Evolutionary conservation across 305 asterid species (phyloP).

Genomic region (Fraxinus platypoda): DNA sequence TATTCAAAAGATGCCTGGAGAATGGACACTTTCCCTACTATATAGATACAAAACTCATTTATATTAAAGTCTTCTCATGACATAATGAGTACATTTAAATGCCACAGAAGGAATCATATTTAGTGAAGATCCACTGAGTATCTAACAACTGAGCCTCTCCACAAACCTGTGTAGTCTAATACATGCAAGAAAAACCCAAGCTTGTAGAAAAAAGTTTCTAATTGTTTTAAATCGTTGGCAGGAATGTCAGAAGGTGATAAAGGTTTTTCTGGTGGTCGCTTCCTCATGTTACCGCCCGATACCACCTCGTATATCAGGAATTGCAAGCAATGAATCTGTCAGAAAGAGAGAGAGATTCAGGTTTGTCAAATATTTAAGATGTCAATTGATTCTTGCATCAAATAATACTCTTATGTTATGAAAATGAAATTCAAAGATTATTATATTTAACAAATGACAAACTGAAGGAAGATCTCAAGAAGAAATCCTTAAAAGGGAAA

Average conservation of each 20-base stretch:
- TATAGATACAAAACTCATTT: neutral
- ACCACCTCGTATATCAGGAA: constrained; percentile 98
- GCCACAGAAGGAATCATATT: neutral
- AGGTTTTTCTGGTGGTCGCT: too few species aligned
- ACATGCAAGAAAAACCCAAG: constrained; percentile 96
- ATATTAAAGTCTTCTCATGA: neutral
- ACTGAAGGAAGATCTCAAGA: neutral
- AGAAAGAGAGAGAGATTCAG: constrained; percentile 23
- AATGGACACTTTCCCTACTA: neutral
- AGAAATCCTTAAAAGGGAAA: neutral
- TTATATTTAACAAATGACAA: neutral
- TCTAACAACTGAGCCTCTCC: neutral
- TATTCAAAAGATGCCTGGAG: neutral
- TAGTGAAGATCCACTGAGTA: neutral
- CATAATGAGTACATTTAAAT: neutral
- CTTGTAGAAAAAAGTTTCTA: constrained; percentile 96
- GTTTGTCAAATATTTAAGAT: constrained; percentile 6
- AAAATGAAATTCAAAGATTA: neutral
- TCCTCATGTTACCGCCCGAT: constrained; percentile 98
- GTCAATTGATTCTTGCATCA: neutral
- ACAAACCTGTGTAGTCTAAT: constrained; percentile 84
- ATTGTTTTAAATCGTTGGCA: constrained; percentile 85
- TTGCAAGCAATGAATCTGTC: constrained; percentile 92
- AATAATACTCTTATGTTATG: neutral
- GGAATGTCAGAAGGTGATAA: constrained; percentile 99